These are phyloP conservation scores for Neofusicoccum cordaticola DNA, from an alignment of 2,329 filamentous ascomycete genomes.

Conservation along the genomic window DNA sequence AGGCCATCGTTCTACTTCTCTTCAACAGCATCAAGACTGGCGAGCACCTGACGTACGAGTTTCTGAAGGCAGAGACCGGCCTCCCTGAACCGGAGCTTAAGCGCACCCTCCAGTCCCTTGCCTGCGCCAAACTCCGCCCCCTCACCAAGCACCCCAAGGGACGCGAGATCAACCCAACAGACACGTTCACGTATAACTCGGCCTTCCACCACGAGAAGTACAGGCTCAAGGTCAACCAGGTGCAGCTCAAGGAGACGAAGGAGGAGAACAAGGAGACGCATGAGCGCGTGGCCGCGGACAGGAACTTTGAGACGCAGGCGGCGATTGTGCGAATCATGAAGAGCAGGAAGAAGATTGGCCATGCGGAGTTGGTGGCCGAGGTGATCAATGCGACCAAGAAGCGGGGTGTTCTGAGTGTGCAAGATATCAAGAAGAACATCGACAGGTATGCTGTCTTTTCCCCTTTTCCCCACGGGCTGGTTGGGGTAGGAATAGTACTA, in stretches of 20 bases:
- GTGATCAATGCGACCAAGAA: constrained; percentile 88
- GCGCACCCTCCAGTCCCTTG: constrained; percentile 90
- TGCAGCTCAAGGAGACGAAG: constrained; percentile 93
- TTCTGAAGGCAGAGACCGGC: constrained; percentile 72
- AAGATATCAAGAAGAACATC: constrained; percentile 94
- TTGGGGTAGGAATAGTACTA: not conserved
- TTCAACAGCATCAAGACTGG: constrained; percentile 72
- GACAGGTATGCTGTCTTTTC: constrained; percentile 61
- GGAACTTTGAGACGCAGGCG: constrained; percentile 94
- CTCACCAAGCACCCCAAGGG: constrained; percentile 82
- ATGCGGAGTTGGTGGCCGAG: constrained; percentile 84
- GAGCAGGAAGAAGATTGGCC: constrained; percentile 79
- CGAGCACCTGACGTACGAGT: constrained; percentile 68
- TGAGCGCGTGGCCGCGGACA: constrained; percentile 80
- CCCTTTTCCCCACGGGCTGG: no score
- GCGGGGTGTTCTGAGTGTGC: constrained; percentile 78
- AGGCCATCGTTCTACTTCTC: constrained; percentile 83
- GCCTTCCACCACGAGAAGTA: constrained; percentile 77
- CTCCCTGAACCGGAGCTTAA: constrained; percentile 78
- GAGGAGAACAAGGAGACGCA: constrained; percentile 94
- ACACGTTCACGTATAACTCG: constrained; percentile 81
- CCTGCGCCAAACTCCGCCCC: constrained; percentile 84
- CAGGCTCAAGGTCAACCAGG: constrained; percentile 97
- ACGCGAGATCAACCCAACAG: constrained; percentile 71
- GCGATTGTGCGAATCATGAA: constrained; percentile 98